phyloP scores from a whole-genome alignment of 345 rosid genomes.

The Murraya paniculata region DNA sequence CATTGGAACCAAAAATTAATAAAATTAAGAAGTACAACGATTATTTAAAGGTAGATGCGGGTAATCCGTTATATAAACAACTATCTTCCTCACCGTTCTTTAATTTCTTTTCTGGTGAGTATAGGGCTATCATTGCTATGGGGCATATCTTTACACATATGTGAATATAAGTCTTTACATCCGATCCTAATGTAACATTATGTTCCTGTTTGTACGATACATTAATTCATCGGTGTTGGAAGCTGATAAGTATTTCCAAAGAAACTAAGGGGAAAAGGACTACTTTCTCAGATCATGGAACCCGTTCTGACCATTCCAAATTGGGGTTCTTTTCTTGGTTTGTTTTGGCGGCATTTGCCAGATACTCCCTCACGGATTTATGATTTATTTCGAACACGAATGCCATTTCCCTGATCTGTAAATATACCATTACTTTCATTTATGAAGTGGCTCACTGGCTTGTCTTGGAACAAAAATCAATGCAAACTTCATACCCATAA shows the following conservation, averaged over 20 bases:
- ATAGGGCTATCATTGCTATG: neutral
- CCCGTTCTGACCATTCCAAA: constrained; percentile 45
- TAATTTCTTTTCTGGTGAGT: neutral
- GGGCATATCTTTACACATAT: too few relatives aligned
- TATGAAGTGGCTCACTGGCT: neutral
- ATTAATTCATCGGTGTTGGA: neutral
- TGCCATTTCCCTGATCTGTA: constrained; percentile 63
- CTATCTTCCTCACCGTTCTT: neutral
- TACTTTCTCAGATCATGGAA: constrained; percentile 19
- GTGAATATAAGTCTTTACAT: neutral
- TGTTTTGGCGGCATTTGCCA: constrained; percentile 26
- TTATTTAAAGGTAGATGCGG: neutral
- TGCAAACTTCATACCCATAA: neutral
- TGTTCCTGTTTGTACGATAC: neutral
- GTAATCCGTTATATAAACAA: too few relatives aligned
- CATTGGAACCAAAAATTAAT: too few relatives aligned
- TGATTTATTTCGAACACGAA: constrained; percentile 57
- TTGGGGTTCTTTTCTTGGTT: constrained; percentile 21
- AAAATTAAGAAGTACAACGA: too few relatives aligned
- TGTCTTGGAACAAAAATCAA: neutral
- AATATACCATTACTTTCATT: neutral
- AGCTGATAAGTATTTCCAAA: neutral
- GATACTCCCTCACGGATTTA: constrained; percentile 45
- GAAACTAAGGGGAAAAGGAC: neutral
- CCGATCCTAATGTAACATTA: neutral